Base-by-base conservation (phyloP, 140 eudicot genomes). In the Flaveria floridana region DNA sequence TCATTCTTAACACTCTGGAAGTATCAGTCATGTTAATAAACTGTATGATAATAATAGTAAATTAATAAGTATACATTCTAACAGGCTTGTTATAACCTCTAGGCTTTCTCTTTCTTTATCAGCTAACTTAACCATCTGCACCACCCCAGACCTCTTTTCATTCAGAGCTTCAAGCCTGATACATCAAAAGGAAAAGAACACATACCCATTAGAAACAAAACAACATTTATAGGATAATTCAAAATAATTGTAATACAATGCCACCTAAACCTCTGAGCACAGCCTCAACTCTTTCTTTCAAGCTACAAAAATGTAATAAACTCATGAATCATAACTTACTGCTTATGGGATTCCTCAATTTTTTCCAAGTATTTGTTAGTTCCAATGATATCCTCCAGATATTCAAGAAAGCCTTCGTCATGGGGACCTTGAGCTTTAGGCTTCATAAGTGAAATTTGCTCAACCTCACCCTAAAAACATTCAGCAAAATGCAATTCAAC, bases 401-500 rank as follows among this genome's bases (percentile, higher is more conserved):
- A 93, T 78, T 90, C 97, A 62, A 93, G 96, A 86, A 93, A 93
- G 13, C 98, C 98, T 83, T 90, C 97, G 75, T 93, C 98, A 71
- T 90, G 97, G 12, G 97, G 92, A 50, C 95, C 95, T 80, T 88
- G 95, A 48, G 95, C 90, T 84, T 86, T 93, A 55, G 98, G 98
- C 81, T 88, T 93, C 98, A 93, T 93, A 37, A 93, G 84, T 30
- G 98, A 93, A 77, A 93, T 93, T 82, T 93, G 98, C 76, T 93
- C 98, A 74, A 93, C 98, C 77, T 93, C 98, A 7, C 98, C 98
- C 98, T 93, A 79, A 21, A 7, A 68, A 79, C 52, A 78, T 5
- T 18, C 15, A 28, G 34, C 71, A 72, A 48, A 14, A 9, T 14
- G 44, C 57, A 53, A 46, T 26, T 20, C 46, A 69, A 53, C 1